Base-by-base conservation (phyloP, 2,329 filamentous ascomycete genomes). In the Colletotrichum neosansevieriae region DNA sequence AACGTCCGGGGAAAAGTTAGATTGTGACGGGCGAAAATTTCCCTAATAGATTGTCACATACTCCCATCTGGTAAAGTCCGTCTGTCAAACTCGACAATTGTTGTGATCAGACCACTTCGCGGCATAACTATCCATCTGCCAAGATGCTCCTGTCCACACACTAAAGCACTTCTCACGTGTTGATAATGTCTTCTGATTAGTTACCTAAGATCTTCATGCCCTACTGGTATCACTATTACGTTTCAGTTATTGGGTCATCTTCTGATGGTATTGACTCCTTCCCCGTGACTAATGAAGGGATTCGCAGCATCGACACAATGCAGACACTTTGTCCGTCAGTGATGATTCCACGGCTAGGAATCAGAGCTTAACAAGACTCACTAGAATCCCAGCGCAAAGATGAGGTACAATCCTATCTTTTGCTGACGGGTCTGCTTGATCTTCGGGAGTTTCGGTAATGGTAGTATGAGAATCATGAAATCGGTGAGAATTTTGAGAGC, bases 371-470 rank as follows among this genome's bases (percentile, higher is more conserved):
- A 9, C 6, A 6, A 1, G 1, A 56, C 72, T 58, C 58, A 73
- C 73, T 73, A 71, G 34, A 75, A 72, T 3, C 75, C 74, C n/a
- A 76, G 71, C 0, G 70, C 73, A 47, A 76, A 76, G 12, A 75
- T 65, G 19, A 63, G 58, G n/a, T 70, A 72, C 6, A 75, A 54
- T 19, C 73, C 54, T 15, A 72, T 63, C 60, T 74, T 76, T 49
- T 76, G 71, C 21, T 64, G 57, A 11, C 54, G 69, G 6, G 68
- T 61, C 4, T 72, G 66, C 19, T 70, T 69, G 50, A 76, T 69
- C 4, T 63, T 70, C 19, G 69, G 70, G 4, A 76, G 67, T 1
- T 75, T 71, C 2, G 75, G 74, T 2, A 76, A 66, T 3, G 74
- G 75, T 7, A 76, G 63, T 29, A 75, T 60, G 15, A 73, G 72